phyloP scores from a whole-genome alignment of 768 basidiomycete species.

The Boletus insuetus region DNA sequence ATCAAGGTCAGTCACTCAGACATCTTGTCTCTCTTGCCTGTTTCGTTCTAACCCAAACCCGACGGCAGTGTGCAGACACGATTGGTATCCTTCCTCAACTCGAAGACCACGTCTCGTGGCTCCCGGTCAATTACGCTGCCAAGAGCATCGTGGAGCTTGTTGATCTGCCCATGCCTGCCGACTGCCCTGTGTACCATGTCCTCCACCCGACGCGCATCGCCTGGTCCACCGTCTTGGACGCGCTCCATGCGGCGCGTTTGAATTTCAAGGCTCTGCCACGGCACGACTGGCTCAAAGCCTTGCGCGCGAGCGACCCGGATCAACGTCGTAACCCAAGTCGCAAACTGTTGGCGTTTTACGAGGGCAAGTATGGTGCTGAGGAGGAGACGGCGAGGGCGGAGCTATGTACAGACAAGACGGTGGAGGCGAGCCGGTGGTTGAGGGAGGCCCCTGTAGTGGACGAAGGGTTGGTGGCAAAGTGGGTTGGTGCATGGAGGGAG shows the following conservation, averaged over 20 bases:
- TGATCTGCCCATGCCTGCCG: not conserved
- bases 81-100: constrained; percentile 35
- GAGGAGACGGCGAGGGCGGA: constrained; percentile 6
- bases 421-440: constrained; percentile 16
- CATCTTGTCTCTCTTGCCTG: not conserved
- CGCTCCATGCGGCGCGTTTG: constrained; percentile 37
- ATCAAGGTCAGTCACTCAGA: constrained; percentile 24
- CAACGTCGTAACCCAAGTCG: constrained; percentile 24
- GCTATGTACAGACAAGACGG: constrained; percentile 8
- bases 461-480: constrained; percentile 37
- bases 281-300: constrained; percentile 23
- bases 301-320: constrained; percentile 22
- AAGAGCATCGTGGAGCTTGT: constrained; percentile 47
- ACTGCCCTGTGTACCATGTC: constrained; percentile 25
- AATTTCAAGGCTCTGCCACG: constrained; percentile 20
- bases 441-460: constrained; percentile 12
- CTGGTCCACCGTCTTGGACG: constrained; percentile 42
- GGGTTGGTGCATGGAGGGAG: constrained; percentile 42
- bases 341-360: constrained; percentile 26
- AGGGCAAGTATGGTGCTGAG: constrained; percentile 22
- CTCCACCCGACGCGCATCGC: constrained; percentile 11
- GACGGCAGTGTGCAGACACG: constrained; percentile 38
- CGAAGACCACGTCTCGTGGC: constrained; percentile 40
- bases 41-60: not conserved
- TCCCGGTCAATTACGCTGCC: constrained; percentile 53